Conservation (phyloP, 2,329 filamentous ascomycete genomes). For the Xylariaceae sp. region DNA sequence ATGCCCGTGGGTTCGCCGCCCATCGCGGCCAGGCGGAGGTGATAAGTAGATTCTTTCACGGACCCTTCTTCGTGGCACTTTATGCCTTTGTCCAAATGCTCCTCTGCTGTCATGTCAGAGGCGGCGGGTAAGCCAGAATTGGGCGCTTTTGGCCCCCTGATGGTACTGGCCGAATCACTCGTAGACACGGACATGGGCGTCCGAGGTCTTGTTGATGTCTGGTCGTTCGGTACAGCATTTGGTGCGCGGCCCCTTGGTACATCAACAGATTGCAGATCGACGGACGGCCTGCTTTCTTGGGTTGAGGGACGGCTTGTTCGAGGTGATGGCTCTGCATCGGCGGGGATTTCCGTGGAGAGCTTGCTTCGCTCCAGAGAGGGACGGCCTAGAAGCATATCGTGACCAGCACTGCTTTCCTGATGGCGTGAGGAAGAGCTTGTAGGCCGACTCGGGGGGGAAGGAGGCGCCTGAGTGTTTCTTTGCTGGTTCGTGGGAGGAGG, state of each 20-base stretch:
- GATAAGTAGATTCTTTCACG: slow-evolving; percentile 91
- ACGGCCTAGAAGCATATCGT: slow-evolving; percentile 40
- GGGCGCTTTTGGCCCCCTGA: slow-evolving; percentile 42
- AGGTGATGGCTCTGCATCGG: slow-evolving; percentile 40
- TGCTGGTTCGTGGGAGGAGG: slow-evolving; percentile 40
- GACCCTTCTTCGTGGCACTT: slow-evolving; percentile 83
- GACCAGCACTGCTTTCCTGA: slow-evolving; percentile 32
- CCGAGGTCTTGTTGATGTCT: slow-evolving; percentile 35
- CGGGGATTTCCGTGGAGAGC: slow-evolving; percentile 44
- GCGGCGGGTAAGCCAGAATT: slow-evolving; percentile 51
- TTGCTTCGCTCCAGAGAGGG: slow-evolving; percentile 50
- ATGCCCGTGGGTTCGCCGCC: slow-evolving; percentile 88
- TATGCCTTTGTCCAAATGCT: slow-evolving; percentile 87
- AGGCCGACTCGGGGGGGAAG: slow-evolving; percentile 58
- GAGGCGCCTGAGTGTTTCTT: slow-evolving; percentile 47
- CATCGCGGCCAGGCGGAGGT: slow-evolving; percentile 82
- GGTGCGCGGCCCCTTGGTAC: slow-evolving; percentile 43
- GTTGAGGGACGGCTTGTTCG: slow-evolving; percentile 44
- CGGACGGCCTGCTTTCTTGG: slow-evolving; percentile 41
- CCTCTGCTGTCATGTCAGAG: slow-evolving; percentile 73
- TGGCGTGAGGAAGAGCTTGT: slow-evolving; percentile 48
- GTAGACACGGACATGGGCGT: slow-evolving; percentile 47
- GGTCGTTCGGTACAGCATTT: slow-evolving; percentile 37
- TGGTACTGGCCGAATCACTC: slow-evolving; percentile 53
- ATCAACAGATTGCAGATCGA: slow-evolving; percentile 49